Conservation (phyloP, 78 protist genomes). For the Dictyostelium capitatum region DNA sequence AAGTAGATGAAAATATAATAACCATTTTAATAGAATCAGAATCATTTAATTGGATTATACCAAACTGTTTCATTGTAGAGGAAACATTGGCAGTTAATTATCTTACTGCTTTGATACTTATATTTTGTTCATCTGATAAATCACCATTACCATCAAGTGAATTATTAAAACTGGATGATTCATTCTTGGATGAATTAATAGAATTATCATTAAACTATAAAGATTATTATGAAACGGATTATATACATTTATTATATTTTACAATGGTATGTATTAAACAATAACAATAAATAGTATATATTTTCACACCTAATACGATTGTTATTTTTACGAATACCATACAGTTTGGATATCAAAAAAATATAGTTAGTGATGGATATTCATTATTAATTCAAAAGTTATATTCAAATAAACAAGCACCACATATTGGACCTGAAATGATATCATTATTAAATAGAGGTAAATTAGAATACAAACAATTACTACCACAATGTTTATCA, state of each 20-base stretch:
- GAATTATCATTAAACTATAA: conserved; percentile 28
- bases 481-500: conserved; percentile 56
- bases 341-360: conserved; percentile 50
- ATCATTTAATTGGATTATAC: conserved; percentile 63
- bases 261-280: conserved; percentile 41
- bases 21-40: not conserved
- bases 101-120: not conserved
- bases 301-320: not conserved
- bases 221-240: conserved; percentile 51
- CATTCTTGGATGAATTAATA: conserved; percentile 32
- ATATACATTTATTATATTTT: conserved; percentile 34
- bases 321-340: not conserved
- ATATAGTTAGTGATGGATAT: conserved; percentile 20
- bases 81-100: not conserved
- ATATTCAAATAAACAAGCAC: conserved; percentile 49
- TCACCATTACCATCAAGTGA: conserved; percentile 34
- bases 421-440: conserved; percentile 63
- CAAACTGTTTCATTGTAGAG: conserved; percentile 56
- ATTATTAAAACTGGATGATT: conserved; percentile 35
- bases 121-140: conserved; percentile 1
- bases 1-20: conserved; percentile 2
- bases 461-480: conserved; percentile 30
- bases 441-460: conserved; percentile 70
- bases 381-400: conserved; percentile 44
- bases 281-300: not conserved